These are phyloP conservation scores for Aspergillus coremiiformis DNA, from an alignment of 495 filamentous ascomycete species.

Conservation along the genomic window DNA sequence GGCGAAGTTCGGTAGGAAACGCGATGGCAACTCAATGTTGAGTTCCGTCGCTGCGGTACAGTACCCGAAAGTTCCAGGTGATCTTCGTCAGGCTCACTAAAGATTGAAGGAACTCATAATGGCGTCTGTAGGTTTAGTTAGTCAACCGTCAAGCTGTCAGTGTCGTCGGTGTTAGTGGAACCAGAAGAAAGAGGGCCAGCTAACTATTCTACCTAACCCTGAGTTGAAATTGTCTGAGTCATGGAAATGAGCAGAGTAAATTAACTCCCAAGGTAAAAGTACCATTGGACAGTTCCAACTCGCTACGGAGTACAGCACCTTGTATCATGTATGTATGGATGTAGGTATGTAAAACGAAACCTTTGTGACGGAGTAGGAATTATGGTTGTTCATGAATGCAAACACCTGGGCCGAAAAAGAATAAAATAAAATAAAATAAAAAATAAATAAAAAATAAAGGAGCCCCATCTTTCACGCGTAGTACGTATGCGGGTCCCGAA, in stretches of 20 bases:
- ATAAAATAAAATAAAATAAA: no score
- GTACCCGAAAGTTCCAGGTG: not conserved
- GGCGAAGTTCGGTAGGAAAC: not conserved
- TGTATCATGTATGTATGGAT: no score
- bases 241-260: not conserved
- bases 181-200: not conserved
- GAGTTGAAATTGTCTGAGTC: not conserved
- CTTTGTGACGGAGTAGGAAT: not conserved
- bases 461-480: constrained; percentile 7
- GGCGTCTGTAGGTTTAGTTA: not conserved
- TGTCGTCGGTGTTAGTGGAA: not conserved
- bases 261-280: not conserved
- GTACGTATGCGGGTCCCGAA: not conserved
- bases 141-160: not conserved
- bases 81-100: not conserved
- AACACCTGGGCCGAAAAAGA: no score
- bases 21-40: not conserved
- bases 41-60: constrained; percentile 6
- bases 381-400: not conserved
- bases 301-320: no score
- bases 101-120: not conserved
- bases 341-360: no score
- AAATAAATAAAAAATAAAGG: no score
- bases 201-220: not conserved
- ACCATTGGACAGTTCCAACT: not conserved